These are phyloP conservation scores for Aspergillus neoniger DNA, from an alignment of 2,329 filamentous ascomycete genomes.

Conservation along the genomic window DNA sequence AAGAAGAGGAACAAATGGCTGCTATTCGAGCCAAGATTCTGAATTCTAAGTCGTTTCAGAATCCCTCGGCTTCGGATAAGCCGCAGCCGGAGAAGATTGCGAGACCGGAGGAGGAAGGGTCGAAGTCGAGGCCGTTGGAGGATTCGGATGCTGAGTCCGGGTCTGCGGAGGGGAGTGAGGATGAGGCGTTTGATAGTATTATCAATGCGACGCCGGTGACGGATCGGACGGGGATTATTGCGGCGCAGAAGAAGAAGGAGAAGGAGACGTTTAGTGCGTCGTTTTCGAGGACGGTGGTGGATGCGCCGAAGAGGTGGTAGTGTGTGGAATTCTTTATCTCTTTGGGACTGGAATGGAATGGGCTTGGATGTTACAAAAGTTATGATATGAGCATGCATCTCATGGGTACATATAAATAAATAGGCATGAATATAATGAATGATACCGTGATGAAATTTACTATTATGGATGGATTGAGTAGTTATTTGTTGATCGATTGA, in stretches of 20 bases:
- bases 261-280: constrained; percentile 53
- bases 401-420: background rate
- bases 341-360: background rate
- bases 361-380: background rate
- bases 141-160: constrained; percentile 72
- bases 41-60: constrained; percentile 83
- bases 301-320: constrained; percentile 52
- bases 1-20: constrained; percentile 88
- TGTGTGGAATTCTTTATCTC: background rate
- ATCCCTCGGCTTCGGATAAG: constrained; percentile 53
- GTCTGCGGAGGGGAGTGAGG: constrained; percentile 61
- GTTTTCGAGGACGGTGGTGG: constrained; percentile 52
- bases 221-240: constrained; percentile 74
- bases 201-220: constrained; percentile 89
- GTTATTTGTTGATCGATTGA: no score
- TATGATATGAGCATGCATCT: background rate
- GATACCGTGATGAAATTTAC: background rate
- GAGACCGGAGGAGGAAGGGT: constrained; percentile 50
- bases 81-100: constrained; percentile 63
- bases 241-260: constrained; percentile 58
- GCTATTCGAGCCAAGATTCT: constrained; percentile 88
- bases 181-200: constrained; percentile 86
- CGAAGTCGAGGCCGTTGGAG: constrained; percentile 41
- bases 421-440: background rate
- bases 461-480: background rate